A percentile compares a stretch with the other conserved stretches of the same genome.
These are phyloP conservation scores for Chlamydomonas applanata DNA, from an alignment of 139 green algal species.

Conservation along the genomic window DNA sequence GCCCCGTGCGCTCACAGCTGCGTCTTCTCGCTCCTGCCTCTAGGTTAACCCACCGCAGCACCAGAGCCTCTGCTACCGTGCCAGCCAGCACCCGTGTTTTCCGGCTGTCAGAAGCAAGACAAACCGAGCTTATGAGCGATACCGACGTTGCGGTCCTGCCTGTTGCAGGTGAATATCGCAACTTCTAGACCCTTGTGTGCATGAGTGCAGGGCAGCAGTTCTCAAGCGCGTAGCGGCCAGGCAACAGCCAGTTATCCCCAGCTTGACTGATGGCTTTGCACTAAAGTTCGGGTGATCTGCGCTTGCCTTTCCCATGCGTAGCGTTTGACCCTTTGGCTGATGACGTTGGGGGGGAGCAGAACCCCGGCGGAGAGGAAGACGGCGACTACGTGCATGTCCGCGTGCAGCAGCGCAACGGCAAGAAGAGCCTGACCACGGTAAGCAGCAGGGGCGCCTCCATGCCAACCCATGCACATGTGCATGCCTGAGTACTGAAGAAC, in stretches of 20 bases:
- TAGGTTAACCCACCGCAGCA: too few species aligned
- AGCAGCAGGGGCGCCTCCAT: not conserved
- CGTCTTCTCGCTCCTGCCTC: too few species aligned
- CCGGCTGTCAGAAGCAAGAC: too few species aligned
- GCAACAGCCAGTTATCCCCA: not conserved
- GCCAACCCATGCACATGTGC: not conserved
- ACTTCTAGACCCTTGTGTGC: constrained; percentile 3
- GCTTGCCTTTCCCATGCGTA: too few species aligned
- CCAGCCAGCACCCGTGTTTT: too few species aligned
- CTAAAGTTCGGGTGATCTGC: too few species aligned
- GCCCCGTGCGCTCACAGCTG: too few species aligned
- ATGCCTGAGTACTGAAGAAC: not conserved
- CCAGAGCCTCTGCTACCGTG: too few species aligned
- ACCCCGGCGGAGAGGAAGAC: constrained; percentile 34
- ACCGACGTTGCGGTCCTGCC: constrained; percentile 12
- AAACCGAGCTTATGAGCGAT: constrained; percentile 17
- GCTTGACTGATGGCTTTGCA: not conserved
- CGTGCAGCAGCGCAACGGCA: constrained; percentile 96
- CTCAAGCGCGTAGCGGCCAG: too few species aligned
- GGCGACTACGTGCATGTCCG: constrained; percentile 86
- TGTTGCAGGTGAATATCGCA: constrained; percentile 35
- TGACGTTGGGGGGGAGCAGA: constrained; percentile 21
- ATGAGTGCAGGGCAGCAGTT: too few species aligned
- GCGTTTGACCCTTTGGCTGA: constrained; percentile 34
- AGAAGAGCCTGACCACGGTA: constrained; percentile 93